phyloP scores from a whole-genome alignment of 2,329 filamentous ascomycete genomes.

The Rhytidhysteron rufulum region DNA sequence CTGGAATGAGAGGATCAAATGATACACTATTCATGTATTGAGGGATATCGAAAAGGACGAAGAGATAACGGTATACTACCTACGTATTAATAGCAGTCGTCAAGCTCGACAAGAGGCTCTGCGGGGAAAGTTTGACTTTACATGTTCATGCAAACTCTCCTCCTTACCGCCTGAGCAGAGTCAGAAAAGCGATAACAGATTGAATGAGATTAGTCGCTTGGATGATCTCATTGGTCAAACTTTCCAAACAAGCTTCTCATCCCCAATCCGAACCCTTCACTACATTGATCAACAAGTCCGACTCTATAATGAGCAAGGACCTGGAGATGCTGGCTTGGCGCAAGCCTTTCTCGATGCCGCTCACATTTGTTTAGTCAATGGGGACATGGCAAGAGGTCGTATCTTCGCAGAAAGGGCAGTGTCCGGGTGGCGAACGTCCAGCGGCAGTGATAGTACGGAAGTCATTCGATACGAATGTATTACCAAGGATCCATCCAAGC shows the following conservation, averaged over 20 bases:
- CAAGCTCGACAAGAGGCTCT: slow-evolving; percentile 20
- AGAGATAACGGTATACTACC: slow-evolving; percentile 37
- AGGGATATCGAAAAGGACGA: slow-evolving; percentile 32
- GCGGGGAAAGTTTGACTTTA: slow-evolving; percentile 29
- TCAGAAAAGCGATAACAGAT: slow-evolving; percentile 26
- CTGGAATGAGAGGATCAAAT: slow-evolving; percentile 31
- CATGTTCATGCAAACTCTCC: slow-evolving; percentile 35
- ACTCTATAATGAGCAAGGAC: slow-evolving; percentile 23
- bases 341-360: slow-evolving; percentile 22
- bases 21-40: slow-evolving; percentile 30
- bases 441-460: slow-evolving; percentile 17
- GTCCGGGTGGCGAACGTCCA: slow-evolving; percentile 5
- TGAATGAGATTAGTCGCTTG: slow-evolving; percentile 16
- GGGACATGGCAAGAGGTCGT: slow-evolving; percentile 27
- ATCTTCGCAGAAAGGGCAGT: slow-evolving; percentile 22
- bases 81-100: slow-evolving; percentile 16
- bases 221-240: slow-evolving; percentile 19
- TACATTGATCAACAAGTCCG: slow-evolving; percentile 21
- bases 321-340: slow-evolving; percentile 14
- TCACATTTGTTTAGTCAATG: slow-evolving; percentile 23
- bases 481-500: slow-evolving; percentile 10
- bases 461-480: slow-evolving; percentile 11
- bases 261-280: slow-evolving; percentile 10
- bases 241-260: slow-evolving; percentile 8
- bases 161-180: slow-evolving; percentile 30